A percentile compares a stretch with the other conserved stretches of the same genome.
phyloP scores from a whole-genome alignment of 306 rosid genomes.

The Myrica gale region DNA sequence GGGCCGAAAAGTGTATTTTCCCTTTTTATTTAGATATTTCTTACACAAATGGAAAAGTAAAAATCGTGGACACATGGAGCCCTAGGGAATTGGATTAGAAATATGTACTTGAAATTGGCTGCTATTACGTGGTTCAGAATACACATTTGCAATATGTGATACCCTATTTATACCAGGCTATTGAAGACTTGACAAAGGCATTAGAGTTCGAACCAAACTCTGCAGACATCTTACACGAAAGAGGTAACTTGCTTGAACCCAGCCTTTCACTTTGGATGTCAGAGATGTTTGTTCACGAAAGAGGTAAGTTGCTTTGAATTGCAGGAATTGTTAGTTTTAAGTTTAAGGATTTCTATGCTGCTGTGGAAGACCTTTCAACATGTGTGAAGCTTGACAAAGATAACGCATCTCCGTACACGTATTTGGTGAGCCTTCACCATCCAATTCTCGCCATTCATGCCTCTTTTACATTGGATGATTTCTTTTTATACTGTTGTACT shows the following conservation, averaged over 20 bases:
- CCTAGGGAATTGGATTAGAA: background rate
- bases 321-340: conserved; percentile 83
- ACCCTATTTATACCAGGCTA: conserved; percentile 57
- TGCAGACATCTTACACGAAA: conserved; percentile 81
- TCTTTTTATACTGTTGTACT: conserved; percentile 21
- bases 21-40: no score
- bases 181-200: conserved; percentile 84
- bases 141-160: conserved; percentile 16
- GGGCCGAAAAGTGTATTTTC: no score
- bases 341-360: conserved; percentile 71
- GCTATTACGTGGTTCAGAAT: conserved; percentile 6
- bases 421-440: conserved; percentile 59
- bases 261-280: background rate
- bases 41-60: no score
- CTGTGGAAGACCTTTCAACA: conserved; percentile 71
- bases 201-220: conserved; percentile 78
- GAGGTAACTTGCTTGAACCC: conserved; percentile 56
- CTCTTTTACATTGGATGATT: conserved; percentile 13
- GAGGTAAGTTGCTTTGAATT: conserved; percentile 20
- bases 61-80: no score
- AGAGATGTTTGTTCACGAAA: background rate
- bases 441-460: conserved; percentile 16
- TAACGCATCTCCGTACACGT: conserved; percentile 76
- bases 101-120: conserved; percentile 8
- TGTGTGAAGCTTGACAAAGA: conserved; percentile 69